Base-by-base conservation (phyloP, 179 eudicot species). In the Spergularia azorica region DNA sequence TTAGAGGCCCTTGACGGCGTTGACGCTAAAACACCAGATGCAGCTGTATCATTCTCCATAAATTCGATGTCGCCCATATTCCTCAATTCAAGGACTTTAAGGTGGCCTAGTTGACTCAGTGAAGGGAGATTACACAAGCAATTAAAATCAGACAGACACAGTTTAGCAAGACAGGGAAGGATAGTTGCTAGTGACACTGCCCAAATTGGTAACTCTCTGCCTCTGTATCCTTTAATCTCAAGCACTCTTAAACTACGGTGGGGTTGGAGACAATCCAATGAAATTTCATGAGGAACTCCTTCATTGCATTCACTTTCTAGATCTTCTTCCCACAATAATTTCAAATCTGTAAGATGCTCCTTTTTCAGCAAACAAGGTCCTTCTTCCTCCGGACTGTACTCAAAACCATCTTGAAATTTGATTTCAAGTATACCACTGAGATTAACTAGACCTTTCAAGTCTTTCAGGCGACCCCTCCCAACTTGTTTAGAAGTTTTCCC, bases 191-290 rank as follows among this genome's bases (percentile, higher is more conserved):
- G 10, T 18, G 17, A 4, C 9, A 36, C 21, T 7, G 51, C 61
- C 81, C 77, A 73, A 11, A 54, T 73, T 5, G 81, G 67, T 11
- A 79, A 43, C 3, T n/a, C 73, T 10, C 1, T 20, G 0, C 62
- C 77, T 46, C 43, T 9, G 20, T 78, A 64, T 5, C 13, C 3
- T 1, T 0, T 1, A 6, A 78, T 63, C 2, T 11, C 43, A 3
- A 78, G 9, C 10, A 0, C 10, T 1, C 13, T 64, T 0, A 72
- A 72, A 63, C 43, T 32, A 54, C 4, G 2, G 4, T 71, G 21
- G 8, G 71, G 71, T 6, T 63, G 21, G 12, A 71, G 56, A 6
- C 64, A 12, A 46, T 64, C 76, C n/a, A 71, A 20, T 54, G 54
- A 16, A 6, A 14, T 32, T 66, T 71, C 57, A 15, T 71, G 75